Conservation (phyloP, 306 rosid genomes). For the Mucuna pruriens region DNA sequence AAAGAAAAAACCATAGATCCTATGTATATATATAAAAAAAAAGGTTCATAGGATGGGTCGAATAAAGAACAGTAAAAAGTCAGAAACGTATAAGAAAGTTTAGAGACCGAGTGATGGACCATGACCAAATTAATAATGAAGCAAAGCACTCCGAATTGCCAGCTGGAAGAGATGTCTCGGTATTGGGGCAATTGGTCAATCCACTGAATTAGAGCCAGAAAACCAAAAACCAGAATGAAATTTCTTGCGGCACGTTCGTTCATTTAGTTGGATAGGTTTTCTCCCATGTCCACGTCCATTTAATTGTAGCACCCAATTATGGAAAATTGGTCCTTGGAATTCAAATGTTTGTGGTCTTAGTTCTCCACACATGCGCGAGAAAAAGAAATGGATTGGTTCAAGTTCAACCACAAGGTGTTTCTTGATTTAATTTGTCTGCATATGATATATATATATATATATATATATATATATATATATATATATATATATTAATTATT, state of each 20-base stretch:
- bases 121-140: conserved; percentile 32
- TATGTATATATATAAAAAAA: too few relatives aligned
- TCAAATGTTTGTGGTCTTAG: conserved; percentile 31
- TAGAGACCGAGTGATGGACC: conserved; percentile 5
- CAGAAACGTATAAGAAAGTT: background rate
- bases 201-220: conserved; percentile 31
- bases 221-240: background rate
- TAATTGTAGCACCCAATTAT: conserved; percentile 30
- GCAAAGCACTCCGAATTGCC: too few relatives aligned
- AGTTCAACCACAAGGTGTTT: conserved; percentile 38
- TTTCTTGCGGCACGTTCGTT: conserved; percentile 29
- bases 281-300: conserved; percentile 36
- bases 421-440: background rate
- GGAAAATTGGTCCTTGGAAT: conserved; percentile 33
- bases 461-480: too few relatives aligned
- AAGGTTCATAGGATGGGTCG: background rate
- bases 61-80: conserved; percentile 6
- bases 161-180: too few relatives aligned
- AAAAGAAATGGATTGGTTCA: conserved; percentile 19
- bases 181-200: conserved; percentile 25
- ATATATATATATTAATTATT: too few relatives aligned
- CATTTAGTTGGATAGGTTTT: conserved; percentile 18
- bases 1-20: background rate
- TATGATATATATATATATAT: too few relatives aligned
- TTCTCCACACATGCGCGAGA: conserved; percentile 38